Evolutionary conservation across 2,329 filamentous ascomycete species (phyloP).

Genomic region (Nemania diffusa): DNA sequence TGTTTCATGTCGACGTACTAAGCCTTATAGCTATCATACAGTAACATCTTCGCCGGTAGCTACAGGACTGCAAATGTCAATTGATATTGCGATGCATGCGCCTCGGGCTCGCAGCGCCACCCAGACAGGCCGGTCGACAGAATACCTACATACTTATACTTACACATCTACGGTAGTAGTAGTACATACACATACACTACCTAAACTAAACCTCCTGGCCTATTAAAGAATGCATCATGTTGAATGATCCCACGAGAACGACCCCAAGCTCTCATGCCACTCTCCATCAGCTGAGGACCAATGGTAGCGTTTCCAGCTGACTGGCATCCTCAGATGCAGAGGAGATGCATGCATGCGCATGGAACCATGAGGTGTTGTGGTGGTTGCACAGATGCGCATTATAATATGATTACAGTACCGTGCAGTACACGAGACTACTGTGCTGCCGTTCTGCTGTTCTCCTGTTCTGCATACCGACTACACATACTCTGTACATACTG

Average conservation of each 20-base stretch:
- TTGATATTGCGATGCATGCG: constrained; percentile 21
- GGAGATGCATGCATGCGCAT: constrained; percentile 37
- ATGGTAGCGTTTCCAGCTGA: constrained; percentile 40
- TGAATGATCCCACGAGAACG: not conserved
- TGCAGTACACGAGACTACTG: no score
- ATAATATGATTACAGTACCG: constrained; percentile 22
- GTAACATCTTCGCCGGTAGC: constrained; percentile 13
- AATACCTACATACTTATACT: constrained; percentile 26
- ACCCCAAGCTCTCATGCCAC: constrained; percentile 36
- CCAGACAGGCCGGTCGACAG: constrained; percentile 36
- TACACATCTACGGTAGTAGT: no score
- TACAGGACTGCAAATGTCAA: not conserved
- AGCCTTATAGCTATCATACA: constrained; percentile 22
- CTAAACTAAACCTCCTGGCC: not conserved
- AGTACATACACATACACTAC: no score
- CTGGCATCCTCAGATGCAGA: constrained; percentile 34
- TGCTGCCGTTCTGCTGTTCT: constrained; percentile 9
- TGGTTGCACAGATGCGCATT: constrained; percentile 29
- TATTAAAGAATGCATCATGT: constrained; percentile 25
- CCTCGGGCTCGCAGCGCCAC: constrained; percentile 23
- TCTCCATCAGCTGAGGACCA: constrained; percentile 39
- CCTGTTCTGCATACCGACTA: no score
- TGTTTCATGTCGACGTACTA: constrained; percentile 23
- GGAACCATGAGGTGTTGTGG: constrained; percentile 32
- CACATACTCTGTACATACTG: no score